These are phyloP conservation scores for Cytospora piceicola DNA, from an alignment of 2,329 filamentous ascomycete species.

Conservation along the genomic window DNA sequence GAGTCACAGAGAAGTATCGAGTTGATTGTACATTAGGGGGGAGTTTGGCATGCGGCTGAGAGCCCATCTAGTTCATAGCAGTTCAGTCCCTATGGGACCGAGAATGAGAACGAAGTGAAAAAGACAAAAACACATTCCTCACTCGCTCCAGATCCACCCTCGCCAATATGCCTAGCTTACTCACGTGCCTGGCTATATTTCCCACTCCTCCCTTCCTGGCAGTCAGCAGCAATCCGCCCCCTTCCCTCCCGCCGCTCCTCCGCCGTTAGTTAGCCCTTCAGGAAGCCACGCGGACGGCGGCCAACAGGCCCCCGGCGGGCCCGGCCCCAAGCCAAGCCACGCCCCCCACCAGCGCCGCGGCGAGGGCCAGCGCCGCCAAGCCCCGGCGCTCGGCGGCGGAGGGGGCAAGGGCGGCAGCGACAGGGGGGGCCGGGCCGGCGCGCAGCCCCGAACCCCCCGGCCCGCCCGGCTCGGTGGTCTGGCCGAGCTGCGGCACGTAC, in stretches of 20 bases:
- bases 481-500: conserved; percentile 59
- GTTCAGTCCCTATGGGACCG: background rate
- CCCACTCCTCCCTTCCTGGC: background rate
- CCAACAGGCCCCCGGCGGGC: conserved; percentile 24
- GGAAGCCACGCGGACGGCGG: conserved; percentile 8
- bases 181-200: too few species aligned
- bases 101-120: background rate
- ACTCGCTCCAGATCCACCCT: background rate
- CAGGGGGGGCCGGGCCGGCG: conserved; percentile 27
- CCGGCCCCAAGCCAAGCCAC: conserved; percentile 36
- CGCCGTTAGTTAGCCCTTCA: background rate
- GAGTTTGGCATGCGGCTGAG: background rate
- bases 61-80: conserved; percentile 14
- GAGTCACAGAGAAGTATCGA: background rate
- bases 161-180: background rate
- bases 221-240: background rate
- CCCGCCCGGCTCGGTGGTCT: conserved; percentile 38
- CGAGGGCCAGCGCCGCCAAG: conserved; percentile 49
- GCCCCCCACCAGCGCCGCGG: conserved; percentile 36
- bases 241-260: background rate
- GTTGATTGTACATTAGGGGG: background rate
- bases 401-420: background rate
- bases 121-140: background rate
- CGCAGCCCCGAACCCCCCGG: conserved; percentile 11
- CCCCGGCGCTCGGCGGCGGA: conserved; percentile 50